Percentiles rank a stretch among this genome's conserved stretches.
These are phyloP conservation scores for Leishmania lainsoni DNA, from an alignment of 208 protist genomes.

Conservation along the genomic window DNA sequence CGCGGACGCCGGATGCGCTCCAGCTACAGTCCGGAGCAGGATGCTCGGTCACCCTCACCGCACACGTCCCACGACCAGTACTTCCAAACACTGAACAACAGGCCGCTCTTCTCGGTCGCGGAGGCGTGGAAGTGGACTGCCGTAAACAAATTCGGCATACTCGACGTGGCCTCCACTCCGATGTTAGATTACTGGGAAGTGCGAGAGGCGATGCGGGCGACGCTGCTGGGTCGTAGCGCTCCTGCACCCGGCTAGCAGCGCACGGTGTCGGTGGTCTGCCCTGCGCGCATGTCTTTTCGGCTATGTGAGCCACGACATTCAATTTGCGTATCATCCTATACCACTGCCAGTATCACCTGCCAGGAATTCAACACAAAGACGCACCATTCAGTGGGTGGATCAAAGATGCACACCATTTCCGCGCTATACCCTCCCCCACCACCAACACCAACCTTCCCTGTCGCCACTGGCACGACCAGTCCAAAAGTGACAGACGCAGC, in stretches of 20 bases:
- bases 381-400: background rate
- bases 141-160: constrained; percentile 25
- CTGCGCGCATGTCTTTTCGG: background rate
- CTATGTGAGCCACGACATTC: background rate
- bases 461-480: background rate
- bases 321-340: background rate
- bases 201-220: constrained; percentile 66
- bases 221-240: constrained; percentile 56
- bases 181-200: constrained; percentile 72
- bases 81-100: constrained; percentile 30
- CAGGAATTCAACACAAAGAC: too few species aligned
- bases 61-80: constrained; percentile 1
- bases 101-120: constrained; percentile 15
- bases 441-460: background rate
- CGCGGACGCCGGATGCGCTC: background rate
- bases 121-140: constrained; percentile 26
- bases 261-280: background rate
- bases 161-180: constrained; percentile 22
- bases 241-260: constrained; percentile 58
- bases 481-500: background rate
- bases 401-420: background rate
- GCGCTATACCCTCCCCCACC: background rate
- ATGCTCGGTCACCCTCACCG: background rate
- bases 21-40: constrained; percentile 1
- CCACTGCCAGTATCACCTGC: background rate